phyloP scores from a whole-genome alignment of 2,329 filamentous ascomycete species.

The Sordariomycetes sp. region DNA sequence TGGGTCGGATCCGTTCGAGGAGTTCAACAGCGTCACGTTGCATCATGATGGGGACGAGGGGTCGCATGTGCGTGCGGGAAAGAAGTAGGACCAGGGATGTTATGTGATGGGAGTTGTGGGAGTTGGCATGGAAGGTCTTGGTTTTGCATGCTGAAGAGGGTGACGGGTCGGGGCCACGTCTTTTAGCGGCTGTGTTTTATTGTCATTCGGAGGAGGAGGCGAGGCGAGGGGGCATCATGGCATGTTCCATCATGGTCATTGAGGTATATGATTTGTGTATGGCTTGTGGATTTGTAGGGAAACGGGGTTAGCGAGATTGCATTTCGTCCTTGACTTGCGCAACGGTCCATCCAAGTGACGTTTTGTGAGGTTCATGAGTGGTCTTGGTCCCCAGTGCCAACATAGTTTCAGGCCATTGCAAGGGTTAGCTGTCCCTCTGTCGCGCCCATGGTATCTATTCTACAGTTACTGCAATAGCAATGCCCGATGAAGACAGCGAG shows the following conservation, averaged over 20 bases:
- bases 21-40: conserved; percentile 96
- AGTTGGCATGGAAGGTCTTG: background rate
- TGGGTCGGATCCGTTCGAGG: conserved; percentile 82
- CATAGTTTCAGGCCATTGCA: no score
- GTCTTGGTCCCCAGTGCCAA: no score
- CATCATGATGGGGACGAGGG: conserved; percentile 89
- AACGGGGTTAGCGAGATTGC: background rate
- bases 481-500: no score
- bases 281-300: conserved; percentile 8
- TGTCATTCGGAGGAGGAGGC: background rate
- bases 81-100: background rate
- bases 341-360: background rate
- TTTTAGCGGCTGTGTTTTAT: background rate
- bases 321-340: background rate
- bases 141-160: background rate
- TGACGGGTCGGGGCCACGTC: background rate
- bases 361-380: background rate
- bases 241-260: background rate
- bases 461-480: no score
- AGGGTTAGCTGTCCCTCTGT: no score
- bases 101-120: background rate
- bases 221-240: background rate
- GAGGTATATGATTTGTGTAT: background rate
- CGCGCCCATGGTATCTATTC: no score
- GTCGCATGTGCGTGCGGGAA: background rate